Evolutionary conservation across 2,329 filamentous ascomycete genomes (phyloP).

Genomic region (Fusarium sp.): DNA sequence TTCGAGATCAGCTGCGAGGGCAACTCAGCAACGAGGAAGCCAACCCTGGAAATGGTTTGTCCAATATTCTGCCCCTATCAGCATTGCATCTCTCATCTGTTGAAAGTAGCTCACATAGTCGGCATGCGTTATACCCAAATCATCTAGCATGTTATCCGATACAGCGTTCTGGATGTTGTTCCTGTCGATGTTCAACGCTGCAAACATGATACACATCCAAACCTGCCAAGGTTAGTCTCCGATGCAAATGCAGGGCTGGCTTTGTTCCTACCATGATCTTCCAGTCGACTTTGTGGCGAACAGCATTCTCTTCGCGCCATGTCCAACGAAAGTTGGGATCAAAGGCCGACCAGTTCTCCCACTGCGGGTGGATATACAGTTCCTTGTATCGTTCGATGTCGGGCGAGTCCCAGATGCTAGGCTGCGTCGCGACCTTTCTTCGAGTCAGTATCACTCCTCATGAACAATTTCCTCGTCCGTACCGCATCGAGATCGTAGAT

Average conservation of each 20-base stretch:
- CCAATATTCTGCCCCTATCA: slow-evolving; percentile 9
- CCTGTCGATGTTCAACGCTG: slow-evolving; percentile 52
- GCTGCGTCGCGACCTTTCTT: slow-evolving; percentile 50
- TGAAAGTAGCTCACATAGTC: slow-evolving; percentile 7
- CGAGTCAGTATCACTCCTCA: slow-evolving; percentile 16
- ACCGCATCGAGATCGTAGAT: slow-evolving; percentile 44
- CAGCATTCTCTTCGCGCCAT: slow-evolving; percentile 50
- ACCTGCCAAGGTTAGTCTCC: slow-evolving; percentile 28
- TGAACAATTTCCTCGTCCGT: fast-evolving
- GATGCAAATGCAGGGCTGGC: fast-evolving
- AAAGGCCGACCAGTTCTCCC: slow-evolving; percentile 52
- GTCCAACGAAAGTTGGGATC: slow-evolving; percentile 52
- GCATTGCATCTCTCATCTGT: fast-evolving
- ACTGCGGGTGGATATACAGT: slow-evolving; percentile 51
- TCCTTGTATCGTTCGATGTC: slow-evolving; percentile 52
- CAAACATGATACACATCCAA: slow-evolving; percentile 44
- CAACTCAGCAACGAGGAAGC: slow-evolving; percentile 23
- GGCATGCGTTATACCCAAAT: slow-evolving; percentile 35
- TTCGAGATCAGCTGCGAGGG: slow-evolving; percentile 22
- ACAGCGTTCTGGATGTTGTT: slow-evolving; percentile 53
- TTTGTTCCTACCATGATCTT: slow-evolving; percentile 50
- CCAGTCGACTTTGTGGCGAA: slow-evolving; percentile 52
- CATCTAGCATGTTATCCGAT: slow-evolving; percentile 52
- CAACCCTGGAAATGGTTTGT: slow-evolving; percentile 30
- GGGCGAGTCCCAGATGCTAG: slow-evolving; percentile 53